Base-by-base conservation (phyloP, 148 eudicot genomes). In the Chenopodium berlandieri region DNA sequence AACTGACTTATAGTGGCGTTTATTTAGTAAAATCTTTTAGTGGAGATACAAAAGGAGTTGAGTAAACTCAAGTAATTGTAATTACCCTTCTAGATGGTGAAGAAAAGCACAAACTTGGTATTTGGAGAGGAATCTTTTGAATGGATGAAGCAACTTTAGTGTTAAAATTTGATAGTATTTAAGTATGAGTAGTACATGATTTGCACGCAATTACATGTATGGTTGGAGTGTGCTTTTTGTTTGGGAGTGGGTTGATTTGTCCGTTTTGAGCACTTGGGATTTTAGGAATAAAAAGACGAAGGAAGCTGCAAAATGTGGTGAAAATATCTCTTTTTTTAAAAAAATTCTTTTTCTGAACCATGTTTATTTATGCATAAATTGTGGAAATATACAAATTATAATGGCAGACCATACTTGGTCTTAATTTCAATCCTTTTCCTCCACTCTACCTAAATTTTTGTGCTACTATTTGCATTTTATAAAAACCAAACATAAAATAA, bases 101-200 rank as follows among this genome's bases (percentile, higher is more conserved):
- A 56, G 22, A 56, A 19, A 56, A 17, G 62, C 62, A 56, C 62
- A 56, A 56, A 17, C 62, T 56, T 56, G 62, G 62, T 50, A 0
- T 71, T 71, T 40, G 44, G 23, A 71, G 75, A 37, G 50, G 75
- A 71, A 71, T 71, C 75, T 71, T 71, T 71, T 71, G 75, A 71
- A 40, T 34, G 23, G 48, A 71, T 40, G 10, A 22, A 20, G 75
- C 40, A 37, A 71, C 50, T 71, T 71, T 71, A 32, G 12, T 34
- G 48, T 20, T 70, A 16, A 32, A 50, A 40, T 14, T 14, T 17
- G 62, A 56, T 56, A 56, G 44, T 40, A 40, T 56, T 56, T 56
- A 56, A 56, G 4, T 56, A 9, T 40, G 48, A 32, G 12, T 71
- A 71, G 52, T 34, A 9, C 75, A 71, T 71, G 19, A 40, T 37